Conservation (phyloP, 2,329 filamentous ascomycete genomes). For the Penicillium sp. region DNA sequence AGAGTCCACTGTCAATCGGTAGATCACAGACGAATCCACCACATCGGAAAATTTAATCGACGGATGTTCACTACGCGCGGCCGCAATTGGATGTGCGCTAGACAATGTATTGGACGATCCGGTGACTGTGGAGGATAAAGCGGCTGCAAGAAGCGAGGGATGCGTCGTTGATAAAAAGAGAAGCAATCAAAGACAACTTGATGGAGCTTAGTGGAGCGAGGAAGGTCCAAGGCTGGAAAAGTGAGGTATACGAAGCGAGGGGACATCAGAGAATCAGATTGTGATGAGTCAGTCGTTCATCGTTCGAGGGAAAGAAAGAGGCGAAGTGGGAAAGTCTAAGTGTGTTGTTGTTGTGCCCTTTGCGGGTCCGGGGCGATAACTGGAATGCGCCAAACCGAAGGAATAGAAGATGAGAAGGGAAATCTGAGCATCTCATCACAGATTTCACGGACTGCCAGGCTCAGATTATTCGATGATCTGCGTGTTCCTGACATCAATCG, state of each 20-base stretch:
- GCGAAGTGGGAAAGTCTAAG: neutral
- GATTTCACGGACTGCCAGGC: neutral
- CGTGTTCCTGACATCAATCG: constrained; percentile 16
- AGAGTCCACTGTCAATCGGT: constrained; percentile 6
- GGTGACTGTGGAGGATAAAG: constrained; percentile 5
- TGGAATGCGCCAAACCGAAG: constrained; percentile 15
- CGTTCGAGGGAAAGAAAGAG: neutral
- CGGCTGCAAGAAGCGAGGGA: constrained; percentile 23
- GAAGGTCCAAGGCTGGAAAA: constrained; percentile 5
- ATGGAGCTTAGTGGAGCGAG: constrained; percentile 12
- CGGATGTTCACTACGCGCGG: constrained; percentile 1
- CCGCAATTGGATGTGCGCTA: constrained; percentile 14
- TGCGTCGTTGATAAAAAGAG: constrained; percentile 7
- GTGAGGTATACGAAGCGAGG: neutral
- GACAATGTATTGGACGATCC: constrained; percentile 18
- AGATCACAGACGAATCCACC: constrained; percentile 10
- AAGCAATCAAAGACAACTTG: constrained; percentile 12
- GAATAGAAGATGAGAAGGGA: constrained; percentile 9
- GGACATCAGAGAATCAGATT: neutral
- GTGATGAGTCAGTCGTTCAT: constrained; percentile 3
- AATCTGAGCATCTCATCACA: neutral
- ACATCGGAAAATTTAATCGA: constrained; percentile 21
- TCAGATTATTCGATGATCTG: neutral
- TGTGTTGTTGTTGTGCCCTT: neutral
- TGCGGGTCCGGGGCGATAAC: neutral